These are phyloP conservation scores for Avena atlantica DNA, from an alignment of 176 grass and related monocot genomes.

Conservation along the genomic window DNA sequence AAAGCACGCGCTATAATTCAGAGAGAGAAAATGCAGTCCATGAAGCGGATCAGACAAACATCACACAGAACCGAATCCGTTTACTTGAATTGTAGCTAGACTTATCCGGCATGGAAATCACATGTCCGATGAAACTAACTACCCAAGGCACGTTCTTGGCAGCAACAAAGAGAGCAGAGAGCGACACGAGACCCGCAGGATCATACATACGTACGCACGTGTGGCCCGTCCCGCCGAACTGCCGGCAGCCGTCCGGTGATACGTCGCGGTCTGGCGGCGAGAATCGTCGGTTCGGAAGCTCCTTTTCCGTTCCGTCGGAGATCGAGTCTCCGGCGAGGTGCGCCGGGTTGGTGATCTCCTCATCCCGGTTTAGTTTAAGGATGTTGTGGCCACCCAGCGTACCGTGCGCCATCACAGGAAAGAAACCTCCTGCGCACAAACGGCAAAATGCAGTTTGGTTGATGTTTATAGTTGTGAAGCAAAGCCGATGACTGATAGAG, in stretches of 20 bases:
- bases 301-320: slow-evolving; percentile 15
- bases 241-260: slow-evolving; percentile 16
- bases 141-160: not conserved
- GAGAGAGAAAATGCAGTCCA: not conserved
- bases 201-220: slow-evolving; percentile 1
- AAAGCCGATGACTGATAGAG: too few species aligned
- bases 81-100: not conserved
- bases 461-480: slow-evolving; percentile 27
- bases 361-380: slow-evolving; percentile 27
- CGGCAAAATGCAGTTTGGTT: slow-evolving; percentile 18
- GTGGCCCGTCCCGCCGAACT: slow-evolving; percentile 39
- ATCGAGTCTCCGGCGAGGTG: slow-evolving; percentile 32
- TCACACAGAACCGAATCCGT: slow-evolving; percentile 6
- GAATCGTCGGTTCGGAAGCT: slow-evolving; percentile 46
- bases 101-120: slow-evolving; percentile 19
- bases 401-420: slow-evolving; percentile 9
- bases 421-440: slow-evolving; percentile 6
- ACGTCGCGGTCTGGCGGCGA: slow-evolving; percentile 44
- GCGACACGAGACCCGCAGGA: not conserved
- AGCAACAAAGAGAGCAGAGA: not conserved
- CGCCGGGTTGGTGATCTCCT: slow-evolving; percentile 46
- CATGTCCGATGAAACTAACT: slow-evolving; percentile 10
- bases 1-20: slow-evolving; percentile 25
- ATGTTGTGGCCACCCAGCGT: slow-evolving; percentile 24
- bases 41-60: slow-evolving; percentile 2